Evolutionary conservation across 768 basidiomycete genomes (phyloP).

Genomic region (Kwoniella pini): DNA sequence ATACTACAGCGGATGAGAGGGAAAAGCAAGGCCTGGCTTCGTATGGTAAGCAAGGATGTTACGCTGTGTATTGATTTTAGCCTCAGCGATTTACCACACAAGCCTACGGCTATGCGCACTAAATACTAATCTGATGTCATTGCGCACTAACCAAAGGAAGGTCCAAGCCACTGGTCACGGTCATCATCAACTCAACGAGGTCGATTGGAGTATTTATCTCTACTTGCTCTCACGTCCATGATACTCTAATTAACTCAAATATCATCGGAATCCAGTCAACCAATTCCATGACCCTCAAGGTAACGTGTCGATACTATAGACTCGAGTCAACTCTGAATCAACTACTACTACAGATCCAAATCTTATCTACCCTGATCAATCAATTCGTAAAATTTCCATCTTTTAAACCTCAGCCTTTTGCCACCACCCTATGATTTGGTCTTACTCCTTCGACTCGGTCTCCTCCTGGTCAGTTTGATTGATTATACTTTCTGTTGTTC

Average conservation of each 20-base stretch:
- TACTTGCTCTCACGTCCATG: no score
- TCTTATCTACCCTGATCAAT: constrained; percentile 3
- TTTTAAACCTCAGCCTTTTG: background rate
- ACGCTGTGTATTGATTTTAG: no score
- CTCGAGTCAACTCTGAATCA: background rate
- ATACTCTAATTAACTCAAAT: no score
- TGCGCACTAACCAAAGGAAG: constrained; percentile 1
- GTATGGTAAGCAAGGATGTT: no score
- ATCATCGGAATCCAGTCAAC: background rate
- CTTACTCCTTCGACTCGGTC: background rate
- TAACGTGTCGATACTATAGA: no score
- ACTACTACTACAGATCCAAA: background rate
- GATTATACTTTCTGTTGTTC: background rate
- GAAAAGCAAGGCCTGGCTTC: no score
- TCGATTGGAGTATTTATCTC: no score
- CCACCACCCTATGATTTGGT: background rate
- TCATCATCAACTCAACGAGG: background rate
- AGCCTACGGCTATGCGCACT: constrained; percentile 2
- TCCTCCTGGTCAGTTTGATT: background rate
- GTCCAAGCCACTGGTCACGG: background rate
- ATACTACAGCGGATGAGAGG: no score
- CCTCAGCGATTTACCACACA: background rate
- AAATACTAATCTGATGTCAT: background rate
- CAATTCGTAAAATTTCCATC: background rate
- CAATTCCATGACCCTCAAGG: no score